Base-by-base conservation (phyloP, 495 filamentous ascomycete species). In the Penicillium psychrofluorescens region DNA sequence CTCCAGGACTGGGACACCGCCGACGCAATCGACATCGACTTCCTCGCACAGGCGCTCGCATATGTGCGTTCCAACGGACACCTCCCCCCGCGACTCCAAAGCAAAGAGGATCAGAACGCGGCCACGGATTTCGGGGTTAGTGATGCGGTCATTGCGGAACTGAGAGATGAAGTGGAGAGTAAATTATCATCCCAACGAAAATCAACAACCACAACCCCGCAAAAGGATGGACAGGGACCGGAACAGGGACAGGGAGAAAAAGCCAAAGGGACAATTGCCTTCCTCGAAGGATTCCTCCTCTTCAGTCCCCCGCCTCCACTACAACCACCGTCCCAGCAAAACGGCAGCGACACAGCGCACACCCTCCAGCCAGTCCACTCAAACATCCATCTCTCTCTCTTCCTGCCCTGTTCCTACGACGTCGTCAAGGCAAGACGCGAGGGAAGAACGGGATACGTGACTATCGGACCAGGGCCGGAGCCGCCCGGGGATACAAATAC, bases 1-100 rank as follows among this genome's bases (percentile, higher is more conserved):
- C 62, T 92, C 22, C 70, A 79, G 48, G 88, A 97, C 69, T 95
- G 90, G 87, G 91, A 97, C 64, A 94, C 88, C 51, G 63, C 80
- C 9, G 80, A 77, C 40, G 71, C 89, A 29, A 70, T 97, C 35
- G 78, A 88, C 46, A 68, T 91, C 28, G 63, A 68, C 8, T 73
- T 76, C 33, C 78, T 97, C 36, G 59, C 74, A 1, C 58, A 64
- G 7, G 71, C 82, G 9, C 70, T 96, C 6, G 27, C 53, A 6
- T 75, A 88, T 57, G 80, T 92, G 40, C 77, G 75, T 14, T 38
- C 67, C 16, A 62, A 83, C 29, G 88, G 88, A n/a, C 69, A 57
- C 16, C 76, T 84, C 13, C 86, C 87, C 28, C 75, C 75, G 6
- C 68, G 74, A 11, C 58, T 90, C 11, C 64, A 76, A 37, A 85